Evolutionary conservation across 2,329 filamentous ascomycete species (phyloP).

Genomic region (Pyricularia pennisetigena): DNA sequence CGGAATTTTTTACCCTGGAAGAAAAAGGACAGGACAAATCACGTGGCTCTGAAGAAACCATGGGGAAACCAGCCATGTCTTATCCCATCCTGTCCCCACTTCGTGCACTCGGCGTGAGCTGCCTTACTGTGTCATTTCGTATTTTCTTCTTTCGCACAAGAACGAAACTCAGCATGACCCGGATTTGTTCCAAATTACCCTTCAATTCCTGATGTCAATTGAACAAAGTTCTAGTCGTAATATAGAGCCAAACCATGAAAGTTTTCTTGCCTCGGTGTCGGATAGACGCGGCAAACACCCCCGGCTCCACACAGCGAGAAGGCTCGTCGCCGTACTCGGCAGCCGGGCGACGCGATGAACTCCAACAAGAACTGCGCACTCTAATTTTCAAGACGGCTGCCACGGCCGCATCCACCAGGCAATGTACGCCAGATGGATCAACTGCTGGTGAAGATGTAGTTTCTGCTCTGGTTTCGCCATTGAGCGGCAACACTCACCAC

Average conservation of each 20-base stretch:
- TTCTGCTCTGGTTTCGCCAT: slow-evolving; percentile 8
- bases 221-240: not conserved
- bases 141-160: not conserved
- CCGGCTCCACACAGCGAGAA: not conserved
- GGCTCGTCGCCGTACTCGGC: not conserved
- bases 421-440: slow-evolving; percentile 22
- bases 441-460: slow-evolving; percentile 2
- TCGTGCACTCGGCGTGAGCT: not conserved
- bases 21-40: too few species aligned
- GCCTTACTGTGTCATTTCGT: not conserved
- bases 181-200: not conserved
- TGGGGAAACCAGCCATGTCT: too few species aligned
- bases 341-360: slow-evolving; percentile 17
- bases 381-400: slow-evolving; percentile 36
- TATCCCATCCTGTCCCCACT: too few species aligned
- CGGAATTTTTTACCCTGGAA: too few species aligned
- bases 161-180: not conserved
- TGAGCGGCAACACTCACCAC: slow-evolving; percentile 1
- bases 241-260: not conserved
- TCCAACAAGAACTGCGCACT: slow-evolving; percentile 33
- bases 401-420: slow-evolving; percentile 29
- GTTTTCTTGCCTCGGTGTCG: not conserved
- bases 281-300: not conserved
- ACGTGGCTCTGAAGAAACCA: too few species aligned
- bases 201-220: not conserved